Percentiles rank a stretch among this genome's conserved stretches.
These are phyloP conservation scores for Vitis amurensis DNA, from an alignment of 164 flowering plant genomes.

Conservation along the genomic window DNA sequence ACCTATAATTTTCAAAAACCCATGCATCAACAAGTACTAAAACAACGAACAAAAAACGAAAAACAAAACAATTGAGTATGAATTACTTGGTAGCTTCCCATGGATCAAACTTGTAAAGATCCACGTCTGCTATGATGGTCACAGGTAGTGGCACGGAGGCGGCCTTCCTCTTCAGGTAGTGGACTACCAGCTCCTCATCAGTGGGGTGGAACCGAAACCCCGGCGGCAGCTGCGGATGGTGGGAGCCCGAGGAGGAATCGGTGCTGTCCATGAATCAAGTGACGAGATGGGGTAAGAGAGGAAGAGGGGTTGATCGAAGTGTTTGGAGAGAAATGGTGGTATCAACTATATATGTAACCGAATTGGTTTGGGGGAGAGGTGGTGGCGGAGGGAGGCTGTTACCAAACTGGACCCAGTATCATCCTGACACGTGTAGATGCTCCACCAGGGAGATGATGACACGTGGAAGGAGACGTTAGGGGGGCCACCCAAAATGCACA, in stretches of 20 bases:
- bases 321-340: background rate
- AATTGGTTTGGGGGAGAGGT: background rate
- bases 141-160: conserved; percentile 50
- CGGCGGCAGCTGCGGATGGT: conserved; percentile 58
- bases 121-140: conserved; percentile 56
- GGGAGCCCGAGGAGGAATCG: conserved; percentile 42
- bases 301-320: background rate
- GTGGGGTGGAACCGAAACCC: conserved; percentile 78
- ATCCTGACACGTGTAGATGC: conserved; percentile 14
- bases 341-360: too few species aligned
- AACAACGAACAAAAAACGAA: background rate
- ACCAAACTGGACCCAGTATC: conserved; percentile 6
- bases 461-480: conserved; percentile 14
- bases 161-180: conserved; percentile 54
- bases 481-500: conserved; percentile 14
- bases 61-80: background rate
- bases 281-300: background rate
- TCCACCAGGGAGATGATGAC: background rate
- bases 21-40: background rate
- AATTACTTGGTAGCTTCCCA: conserved; percentile 65
- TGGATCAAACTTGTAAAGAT: conserved; percentile 63
- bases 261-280: conserved; percentile 47
- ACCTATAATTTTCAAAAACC: conserved; percentile 18
- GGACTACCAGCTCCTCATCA: conserved; percentile 66
- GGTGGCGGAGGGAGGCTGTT: background rate